Evolutionary conservation across 2,329 filamentous ascomycete species (phyloP), one percentile per base, ranked within the genome.

Genomic region (Periconia macrospinosa): DNA sequence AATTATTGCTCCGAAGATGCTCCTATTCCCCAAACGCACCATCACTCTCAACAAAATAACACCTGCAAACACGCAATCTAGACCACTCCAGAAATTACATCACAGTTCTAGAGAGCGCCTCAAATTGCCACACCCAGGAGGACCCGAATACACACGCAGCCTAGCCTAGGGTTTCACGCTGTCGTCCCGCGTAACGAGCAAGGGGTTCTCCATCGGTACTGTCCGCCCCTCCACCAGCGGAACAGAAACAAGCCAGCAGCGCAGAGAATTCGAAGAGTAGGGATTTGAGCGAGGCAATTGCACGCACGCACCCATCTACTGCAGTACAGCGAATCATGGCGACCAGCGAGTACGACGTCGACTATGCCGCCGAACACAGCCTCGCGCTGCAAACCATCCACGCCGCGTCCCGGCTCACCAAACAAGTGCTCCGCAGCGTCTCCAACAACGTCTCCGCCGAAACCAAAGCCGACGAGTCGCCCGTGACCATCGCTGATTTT

Each of bases 401-500:
- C 60, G 75, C 79, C 56, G 84, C 84, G 48, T 79, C 83, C 3
- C 70, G 82, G 15, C 76, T 87, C 37, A 87, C 85, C 17, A 85
- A 86, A 64, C 66, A 74, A 54, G 69, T 85, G 61, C 74, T 81
- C 19, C 75, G 75, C 41, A 70, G 74, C 18, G 74, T 80, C n/a
- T 75, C 78, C 57, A 81, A 81, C 59, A 60, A 60, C 49, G 67
- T 71, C 46, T 76, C 75, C 52, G 77, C 76, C 19, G 74, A 85
- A 49, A 78, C 81, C 63, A 87, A 87, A 66, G 76, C 75, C 52
- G 85, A 87, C 66, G 73, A 78, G 23, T 27, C 23, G 23, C 85
- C 85, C 20, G 85, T 88, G 47, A 87, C 85, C 1, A 79, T 85
- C 37, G 84, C 83, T 54, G 85, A 87, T 66, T 86, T 87, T 63